phyloP scores from a whole-genome alignment of 2,329 filamentous ascomycete genomes.

The Fusarium sp. region DNA sequence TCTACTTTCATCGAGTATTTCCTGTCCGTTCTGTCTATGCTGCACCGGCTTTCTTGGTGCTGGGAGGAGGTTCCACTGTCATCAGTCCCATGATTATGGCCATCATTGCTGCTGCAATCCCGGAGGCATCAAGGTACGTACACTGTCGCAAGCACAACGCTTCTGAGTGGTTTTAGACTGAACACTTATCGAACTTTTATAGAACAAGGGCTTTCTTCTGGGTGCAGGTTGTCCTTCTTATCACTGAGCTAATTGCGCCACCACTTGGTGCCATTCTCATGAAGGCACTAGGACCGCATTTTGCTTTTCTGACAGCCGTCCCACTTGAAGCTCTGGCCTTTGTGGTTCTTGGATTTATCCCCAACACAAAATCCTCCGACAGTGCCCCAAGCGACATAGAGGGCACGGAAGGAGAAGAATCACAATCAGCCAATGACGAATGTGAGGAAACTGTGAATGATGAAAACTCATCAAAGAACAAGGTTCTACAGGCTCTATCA shows the following conservation, averaged over 20 bases:
- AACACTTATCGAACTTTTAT: neutral
- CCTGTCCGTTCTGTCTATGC: neutral
- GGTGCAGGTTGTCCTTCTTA: neutral
- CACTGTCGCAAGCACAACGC: fast-evolving
- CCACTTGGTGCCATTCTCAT: neutral
- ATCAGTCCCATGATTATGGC: constrained; percentile 5
- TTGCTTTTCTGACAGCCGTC: neutral
- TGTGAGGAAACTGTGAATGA: neutral
- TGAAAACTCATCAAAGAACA: neutral
- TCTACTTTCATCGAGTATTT: neutral
- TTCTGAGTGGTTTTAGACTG: neutral
- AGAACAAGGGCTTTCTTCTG: constrained; percentile 1
- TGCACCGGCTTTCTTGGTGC: neutral
- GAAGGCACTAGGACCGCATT: neutral
- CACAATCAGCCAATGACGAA: neutral
- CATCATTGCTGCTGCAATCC: neutral
- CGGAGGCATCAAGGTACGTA: neutral
- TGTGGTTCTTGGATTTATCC: neutral
- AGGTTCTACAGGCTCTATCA: neutral
- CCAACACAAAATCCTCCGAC: neutral
- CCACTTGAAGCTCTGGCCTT: constrained; percentile 3
- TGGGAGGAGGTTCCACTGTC: neutral
- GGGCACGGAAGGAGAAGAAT: neutral
- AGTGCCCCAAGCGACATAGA: neutral
- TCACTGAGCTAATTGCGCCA: neutral